These are phyloP conservation scores for Hydrangea macrophylla DNA, from an alignment of 148 eudicot species.

Conservation along the genomic window DNA sequence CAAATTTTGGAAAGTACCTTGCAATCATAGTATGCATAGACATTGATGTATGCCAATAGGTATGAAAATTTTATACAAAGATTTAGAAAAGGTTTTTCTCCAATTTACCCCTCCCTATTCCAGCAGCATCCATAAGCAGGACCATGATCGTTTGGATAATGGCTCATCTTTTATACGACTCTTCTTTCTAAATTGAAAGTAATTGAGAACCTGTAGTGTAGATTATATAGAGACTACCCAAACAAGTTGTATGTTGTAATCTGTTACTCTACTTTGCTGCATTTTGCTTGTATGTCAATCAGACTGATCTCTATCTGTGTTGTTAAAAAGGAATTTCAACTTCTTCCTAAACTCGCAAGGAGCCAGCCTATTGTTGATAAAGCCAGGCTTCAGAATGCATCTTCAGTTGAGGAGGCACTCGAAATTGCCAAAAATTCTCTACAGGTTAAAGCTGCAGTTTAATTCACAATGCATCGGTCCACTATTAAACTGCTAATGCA, in stretches of 20 bases:
- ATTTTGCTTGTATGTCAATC: background rate
- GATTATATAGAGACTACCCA: too few relatives aligned
- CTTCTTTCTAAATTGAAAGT: too few relatives aligned
- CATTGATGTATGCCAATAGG: too few relatives aligned
- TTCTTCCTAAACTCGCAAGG: constrained; percentile 85
- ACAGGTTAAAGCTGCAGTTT: constrained; percentile 23
- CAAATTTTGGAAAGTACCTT: background rate
- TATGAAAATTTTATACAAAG: too few relatives aligned
- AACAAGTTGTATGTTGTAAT: too few relatives aligned
- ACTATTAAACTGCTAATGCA: background rate
- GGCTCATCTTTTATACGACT: too few relatives aligned
- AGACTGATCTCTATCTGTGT: background rate
- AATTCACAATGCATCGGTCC: background rate
- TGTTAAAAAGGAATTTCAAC: constrained; percentile 73
- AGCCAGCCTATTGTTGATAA: constrained; percentile 68
- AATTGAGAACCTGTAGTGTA: too few relatives aligned
- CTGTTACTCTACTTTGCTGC: background rate
- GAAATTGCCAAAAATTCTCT: constrained; percentile 60
- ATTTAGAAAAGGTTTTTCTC: too few relatives aligned
- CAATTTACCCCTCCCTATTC: too few relatives aligned
- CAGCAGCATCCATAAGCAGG: too few relatives aligned
- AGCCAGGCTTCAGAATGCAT: constrained; percentile 72
- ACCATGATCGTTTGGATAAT: too few relatives aligned
- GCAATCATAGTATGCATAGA: background rate
- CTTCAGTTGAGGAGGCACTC: constrained; percentile 88